These are phyloP conservation scores for Aegilops umbellulata DNA, from an alignment of 176 grass and related monocot genomes.

Conservation along the genomic window DNA sequence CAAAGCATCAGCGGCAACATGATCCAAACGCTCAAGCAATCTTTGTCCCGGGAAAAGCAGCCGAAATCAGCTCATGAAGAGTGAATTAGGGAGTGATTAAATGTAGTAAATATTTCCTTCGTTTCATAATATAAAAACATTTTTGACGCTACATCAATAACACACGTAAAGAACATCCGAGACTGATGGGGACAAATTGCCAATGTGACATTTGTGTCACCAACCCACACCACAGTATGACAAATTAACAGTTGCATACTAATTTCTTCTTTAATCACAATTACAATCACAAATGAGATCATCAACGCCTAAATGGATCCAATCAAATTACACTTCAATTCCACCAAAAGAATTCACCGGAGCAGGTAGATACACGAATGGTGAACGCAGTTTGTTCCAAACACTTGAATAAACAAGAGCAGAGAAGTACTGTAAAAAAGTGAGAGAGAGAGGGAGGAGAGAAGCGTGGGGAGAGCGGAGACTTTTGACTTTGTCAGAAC, in stretches of 20 bases:
- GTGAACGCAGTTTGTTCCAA: neutral
- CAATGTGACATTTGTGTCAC: neutral
- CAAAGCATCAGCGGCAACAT: neutral
- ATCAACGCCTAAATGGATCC: conserved; percentile 3
- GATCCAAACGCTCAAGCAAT: neutral
- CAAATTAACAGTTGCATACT: neutral
- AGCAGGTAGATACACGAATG: neutral
- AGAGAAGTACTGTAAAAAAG: neutral
- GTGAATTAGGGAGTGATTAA: neutral
- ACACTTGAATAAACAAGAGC: neutral
- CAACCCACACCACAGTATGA: neutral
- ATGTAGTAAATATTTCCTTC: too few relatives aligned
- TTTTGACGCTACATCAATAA: neutral
- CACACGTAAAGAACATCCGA: neutral
- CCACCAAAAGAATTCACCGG: conserved; percentile 32
- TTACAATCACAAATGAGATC: neutral
- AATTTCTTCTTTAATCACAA: neutral
- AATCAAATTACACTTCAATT: conserved; percentile 33
- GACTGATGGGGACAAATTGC: neutral
- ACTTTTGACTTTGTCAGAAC: conserved; percentile 53
- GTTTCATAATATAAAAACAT: too few relatives aligned
- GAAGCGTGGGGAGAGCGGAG: neutral
- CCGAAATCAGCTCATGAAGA: neutral
- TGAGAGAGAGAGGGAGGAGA: fast-evolving
- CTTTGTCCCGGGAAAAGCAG: neutral